A percentile compares a stretch with the other conserved stretches of the same genome.
Evolutionary conservation across 768 basidiomycete genomes (phyloP).

Genomic region (Amanita subjunquillea): DNA sequence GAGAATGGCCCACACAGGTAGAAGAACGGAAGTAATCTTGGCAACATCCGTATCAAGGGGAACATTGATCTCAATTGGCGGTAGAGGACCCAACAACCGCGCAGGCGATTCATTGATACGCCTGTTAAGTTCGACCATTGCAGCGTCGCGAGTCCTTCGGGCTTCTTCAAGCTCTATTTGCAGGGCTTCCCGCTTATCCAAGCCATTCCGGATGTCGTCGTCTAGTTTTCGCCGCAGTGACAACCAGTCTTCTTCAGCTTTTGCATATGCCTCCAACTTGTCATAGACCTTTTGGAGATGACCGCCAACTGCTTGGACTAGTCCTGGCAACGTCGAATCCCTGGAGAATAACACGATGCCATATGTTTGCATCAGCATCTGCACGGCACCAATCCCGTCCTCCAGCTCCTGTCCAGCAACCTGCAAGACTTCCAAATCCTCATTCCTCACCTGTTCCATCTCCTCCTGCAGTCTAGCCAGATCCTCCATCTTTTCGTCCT

Average conservation of each 20-base stretch:
- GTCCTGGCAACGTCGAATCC: conserved; percentile 37
- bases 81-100: conserved; percentile 12
- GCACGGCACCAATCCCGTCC: conserved; percentile 35
- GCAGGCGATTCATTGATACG: conserved; percentile 2
- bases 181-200: conserved; percentile 37
- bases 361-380: conserved; percentile 43
- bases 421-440: conserved; percentile 25
- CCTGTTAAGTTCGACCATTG: conserved; percentile 5
- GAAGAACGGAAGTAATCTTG: conserved; percentile 50
- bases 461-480: conserved; percentile 36
- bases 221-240: conserved; percentile 32
- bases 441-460: conserved; percentile 31
- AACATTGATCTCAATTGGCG: conserved; percentile 17
- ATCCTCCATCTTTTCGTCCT: conserved; percentile 40
- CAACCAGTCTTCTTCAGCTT: conserved; percentile 40
- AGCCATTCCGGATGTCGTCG: conserved; percentile 34
- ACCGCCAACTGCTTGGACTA: conserved; percentile 35
- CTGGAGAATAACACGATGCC: conserved; percentile 43
- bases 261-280: conserved; percentile 30
- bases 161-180: conserved; percentile 44
- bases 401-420: conserved; percentile 40
- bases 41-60: conserved; percentile 31
- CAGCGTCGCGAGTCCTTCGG: conserved; percentile 35
- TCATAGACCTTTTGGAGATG: conserved; percentile 42
- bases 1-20: conserved; percentile 70